phyloP scores from a whole-genome alignment of 2,329 filamentous ascomycete genomes.

The Byssothecium circinans region DNA sequence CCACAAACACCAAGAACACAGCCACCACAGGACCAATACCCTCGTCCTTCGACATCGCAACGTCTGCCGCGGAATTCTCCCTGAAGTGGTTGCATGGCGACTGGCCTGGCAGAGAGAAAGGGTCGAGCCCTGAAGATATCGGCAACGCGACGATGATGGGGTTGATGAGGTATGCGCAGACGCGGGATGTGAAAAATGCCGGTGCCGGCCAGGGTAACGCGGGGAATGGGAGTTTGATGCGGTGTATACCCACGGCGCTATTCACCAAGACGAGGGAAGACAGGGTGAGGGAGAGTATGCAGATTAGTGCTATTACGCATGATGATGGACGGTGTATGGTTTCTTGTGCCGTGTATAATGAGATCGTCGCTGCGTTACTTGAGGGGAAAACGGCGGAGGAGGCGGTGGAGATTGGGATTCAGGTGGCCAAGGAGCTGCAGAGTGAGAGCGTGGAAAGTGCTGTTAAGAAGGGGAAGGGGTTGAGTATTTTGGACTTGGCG shows the following conservation, averaged over 20 bases:
- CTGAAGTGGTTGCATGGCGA: constrained; percentile 48
- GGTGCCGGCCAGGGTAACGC: constrained; percentile 46
- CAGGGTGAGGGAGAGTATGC: constrained; percentile 24
- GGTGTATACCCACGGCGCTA: constrained; percentile 51
- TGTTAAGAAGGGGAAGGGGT: constrained; percentile 21
- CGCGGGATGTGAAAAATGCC: constrained; percentile 31
- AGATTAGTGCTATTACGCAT: constrained; percentile 26
- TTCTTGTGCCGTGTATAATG: constrained; percentile 26
- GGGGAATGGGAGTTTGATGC: constrained; percentile 54
- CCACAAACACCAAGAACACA: background rate
- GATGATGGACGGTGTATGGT: constrained; percentile 24
- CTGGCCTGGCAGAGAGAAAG: constrained; percentile 47
- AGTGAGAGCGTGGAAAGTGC: constrained; percentile 9
- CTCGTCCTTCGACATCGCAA: constrained; percentile 32
- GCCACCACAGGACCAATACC: background rate
- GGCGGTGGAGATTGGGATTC: constrained; percentile 14
- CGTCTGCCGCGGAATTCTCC: constrained; percentile 44
- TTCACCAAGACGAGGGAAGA: constrained; percentile 37
- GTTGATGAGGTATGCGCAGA: constrained; percentile 31
- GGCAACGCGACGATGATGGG: constrained; percentile 46
- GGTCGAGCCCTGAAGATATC: constrained; percentile 43
- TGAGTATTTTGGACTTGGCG: constrained; percentile 35
- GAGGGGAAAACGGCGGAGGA: constrained; percentile 7
- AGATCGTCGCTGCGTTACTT: constrained; percentile 24
- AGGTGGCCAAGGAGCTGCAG: constrained; percentile 8